A percentile compares a stretch with the other conserved stretches of the same genome.
phyloP scores from a whole-genome alignment of 352 stramenopile species.

The Phytophthora aleatoria region DNA sequence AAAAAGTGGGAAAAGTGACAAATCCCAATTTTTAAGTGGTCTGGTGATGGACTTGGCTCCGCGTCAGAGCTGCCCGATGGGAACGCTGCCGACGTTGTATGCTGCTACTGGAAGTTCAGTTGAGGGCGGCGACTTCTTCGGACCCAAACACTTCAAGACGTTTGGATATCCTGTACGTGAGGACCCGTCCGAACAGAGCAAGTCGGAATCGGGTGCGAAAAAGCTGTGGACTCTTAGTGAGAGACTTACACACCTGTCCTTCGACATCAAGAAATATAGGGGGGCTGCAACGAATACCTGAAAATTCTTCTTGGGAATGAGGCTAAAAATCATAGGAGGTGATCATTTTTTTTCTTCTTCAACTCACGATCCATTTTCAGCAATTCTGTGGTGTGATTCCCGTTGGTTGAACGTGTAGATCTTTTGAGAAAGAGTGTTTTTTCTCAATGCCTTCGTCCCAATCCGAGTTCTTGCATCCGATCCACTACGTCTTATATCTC shows the following conservation, averaged over 20 bases:
- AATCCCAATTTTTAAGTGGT: too few relatives aligned
- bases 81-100: constrained; percentile 49
- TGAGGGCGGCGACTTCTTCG: constrained; percentile 36
- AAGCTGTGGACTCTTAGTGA: constrained; percentile 52
- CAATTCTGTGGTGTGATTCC: too few relatives aligned
- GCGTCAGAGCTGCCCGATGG: constrained; percentile 35
- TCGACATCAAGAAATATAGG: constrained; percentile 26
- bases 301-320: too few relatives aligned
- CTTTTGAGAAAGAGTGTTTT: too few relatives aligned
- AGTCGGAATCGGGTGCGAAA: constrained; percentile 28
- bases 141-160: constrained; percentile 21
- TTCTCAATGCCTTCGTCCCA: too few relatives aligned
- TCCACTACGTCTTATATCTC: neutral
- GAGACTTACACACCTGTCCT: constrained; percentile 27
- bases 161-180: constrained; percentile 48
- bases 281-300: too few relatives aligned
- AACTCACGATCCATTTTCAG: too few relatives aligned
- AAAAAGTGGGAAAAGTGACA: too few relatives aligned
- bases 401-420: too few relatives aligned
- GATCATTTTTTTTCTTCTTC: too few relatives aligned
- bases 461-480: too few relatives aligned
- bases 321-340: too few relatives aligned
- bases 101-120: constrained; percentile 33
- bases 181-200: constrained; percentile 30
- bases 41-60: constrained; percentile 14